Percentiles rank a stretch among this genome's conserved stretches.
Evolutionary conservation across 2,329 filamentous ascomycete species (phyloP).

Genomic region (Ceratocystis eucalypticola): DNA sequence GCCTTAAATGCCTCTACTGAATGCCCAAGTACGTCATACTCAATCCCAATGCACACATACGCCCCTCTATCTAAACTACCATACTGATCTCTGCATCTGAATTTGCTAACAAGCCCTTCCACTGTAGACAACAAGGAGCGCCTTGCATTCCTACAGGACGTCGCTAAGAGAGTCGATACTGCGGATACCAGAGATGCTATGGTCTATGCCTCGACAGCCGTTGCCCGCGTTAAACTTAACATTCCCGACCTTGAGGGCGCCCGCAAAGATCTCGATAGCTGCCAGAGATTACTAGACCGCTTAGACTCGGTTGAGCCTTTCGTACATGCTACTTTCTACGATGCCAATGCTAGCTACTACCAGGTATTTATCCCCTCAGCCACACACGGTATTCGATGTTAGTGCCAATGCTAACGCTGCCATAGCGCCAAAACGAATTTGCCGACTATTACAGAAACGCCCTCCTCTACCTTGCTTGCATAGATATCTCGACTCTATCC

Average conservation of each 20-base stretch:
- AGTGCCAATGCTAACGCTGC: constrained; percentile 21
- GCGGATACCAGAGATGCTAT: constrained; percentile 88
- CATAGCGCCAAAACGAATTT: constrained; percentile 66
- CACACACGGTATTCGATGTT: too few relatives aligned
- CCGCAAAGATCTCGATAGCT: constrained; percentile 71
- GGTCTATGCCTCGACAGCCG: constrained; percentile 84
- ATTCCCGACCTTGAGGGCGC: constrained; percentile 69
- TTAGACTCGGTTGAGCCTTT: constrained; percentile 94
- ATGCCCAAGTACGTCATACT: constrained; percentile 50
- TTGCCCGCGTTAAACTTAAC: constrained; percentile 73
- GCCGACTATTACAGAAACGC: constrained; percentile 95
- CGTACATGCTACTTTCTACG: constrained; percentile 93
- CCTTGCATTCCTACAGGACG: constrained; percentile 67
- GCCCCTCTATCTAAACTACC: not conserved
- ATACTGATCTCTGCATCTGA: not conserved
- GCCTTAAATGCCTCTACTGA: constrained; percentile 77
- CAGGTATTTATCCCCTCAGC: constrained; percentile 36
- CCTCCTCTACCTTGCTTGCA: constrained; percentile 91
- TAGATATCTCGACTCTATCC: constrained; percentile 65
- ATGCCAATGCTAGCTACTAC: constrained; percentile 88
- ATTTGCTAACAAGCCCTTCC: not conserved
- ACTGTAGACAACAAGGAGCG: constrained; percentile 70
- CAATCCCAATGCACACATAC: not conserved
- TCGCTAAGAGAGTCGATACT: constrained; percentile 81
- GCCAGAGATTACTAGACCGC: constrained; percentile 73